Conservation (phyloP, 2,329 filamentous ascomycete species). For the Trichoderma semiorbis region DNA sequence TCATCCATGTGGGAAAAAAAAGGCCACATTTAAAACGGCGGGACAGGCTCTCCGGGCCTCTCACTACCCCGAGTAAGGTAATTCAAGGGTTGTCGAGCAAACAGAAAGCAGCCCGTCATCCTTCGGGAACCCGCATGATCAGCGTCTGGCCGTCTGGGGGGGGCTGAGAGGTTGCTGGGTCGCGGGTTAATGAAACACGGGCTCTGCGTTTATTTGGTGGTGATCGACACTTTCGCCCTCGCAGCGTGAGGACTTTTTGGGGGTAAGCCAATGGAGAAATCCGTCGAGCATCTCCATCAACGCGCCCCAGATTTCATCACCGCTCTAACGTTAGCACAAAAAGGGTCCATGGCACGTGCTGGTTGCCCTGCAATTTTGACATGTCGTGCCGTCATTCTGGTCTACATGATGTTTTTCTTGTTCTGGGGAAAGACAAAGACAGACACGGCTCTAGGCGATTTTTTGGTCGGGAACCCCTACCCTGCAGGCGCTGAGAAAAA, state of each 20-base stretch:
- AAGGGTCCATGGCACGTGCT: neutral
- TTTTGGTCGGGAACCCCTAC: neutral
- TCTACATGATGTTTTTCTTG: neutral
- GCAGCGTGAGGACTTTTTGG: neutral
- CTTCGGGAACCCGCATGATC: conserved; percentile 2
- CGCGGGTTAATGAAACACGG: neutral
- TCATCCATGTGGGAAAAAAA: neutral
- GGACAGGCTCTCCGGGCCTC: neutral
- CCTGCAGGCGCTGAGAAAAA: neutral
- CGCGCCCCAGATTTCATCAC: neutral
- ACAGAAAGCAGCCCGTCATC: neutral
- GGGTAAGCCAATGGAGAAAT: neutral
- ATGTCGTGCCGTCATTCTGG: neutral
- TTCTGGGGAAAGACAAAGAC: neutral
- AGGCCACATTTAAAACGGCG: neutral
- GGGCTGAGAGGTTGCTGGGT: neutral
- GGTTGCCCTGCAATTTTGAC: neutral
- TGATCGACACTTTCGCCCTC: neutral
- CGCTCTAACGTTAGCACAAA: neutral
- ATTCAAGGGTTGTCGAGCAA: neutral
- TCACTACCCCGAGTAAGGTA: neutral
- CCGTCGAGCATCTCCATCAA: neutral
- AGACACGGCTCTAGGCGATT: neutral
- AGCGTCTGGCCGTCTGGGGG: neutral
- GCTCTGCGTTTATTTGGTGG: neutral